Conservation (phyloP, 441 rosid genomes). For the Erodium moschatum region DNA sequence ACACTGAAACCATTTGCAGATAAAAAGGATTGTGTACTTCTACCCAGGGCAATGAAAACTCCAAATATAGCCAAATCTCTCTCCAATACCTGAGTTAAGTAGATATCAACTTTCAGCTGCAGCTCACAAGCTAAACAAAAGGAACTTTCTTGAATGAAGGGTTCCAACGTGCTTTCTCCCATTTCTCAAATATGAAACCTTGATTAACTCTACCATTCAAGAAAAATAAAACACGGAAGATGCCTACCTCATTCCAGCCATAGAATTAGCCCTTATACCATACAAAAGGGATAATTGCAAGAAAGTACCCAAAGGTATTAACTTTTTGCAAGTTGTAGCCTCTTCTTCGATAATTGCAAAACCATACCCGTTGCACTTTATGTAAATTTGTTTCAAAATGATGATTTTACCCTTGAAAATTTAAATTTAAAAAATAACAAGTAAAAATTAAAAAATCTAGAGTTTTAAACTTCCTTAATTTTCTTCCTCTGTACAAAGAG, state of each 20-base stretch:
- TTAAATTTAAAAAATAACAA: too few relatives aligned
- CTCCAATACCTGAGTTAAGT: slow-evolving; percentile 73
- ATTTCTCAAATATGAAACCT: background rate
- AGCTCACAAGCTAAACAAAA: slow-evolving; percentile 5
- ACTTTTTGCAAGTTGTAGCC: too few relatives aligned
- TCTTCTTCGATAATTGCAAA: too few relatives aligned
- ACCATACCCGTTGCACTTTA: too few relatives aligned
- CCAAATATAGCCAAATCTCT: slow-evolving; percentile 98
- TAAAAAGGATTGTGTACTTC: slow-evolving; percentile 68
- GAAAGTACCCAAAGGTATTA: too few relatives aligned
- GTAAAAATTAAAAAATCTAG: too few relatives aligned
- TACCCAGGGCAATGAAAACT: slow-evolving; percentile 88
- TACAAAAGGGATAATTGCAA: too few relatives aligned
- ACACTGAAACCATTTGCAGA: slow-evolving; percentile 68
- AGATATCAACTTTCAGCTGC: slow-evolving; percentile 19
- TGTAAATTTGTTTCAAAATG: background rate
- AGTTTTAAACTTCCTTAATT: too few relatives aligned
- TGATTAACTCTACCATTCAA: background rate
- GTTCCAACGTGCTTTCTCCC: background rate
- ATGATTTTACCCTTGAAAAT: background rate
- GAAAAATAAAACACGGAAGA: background rate
- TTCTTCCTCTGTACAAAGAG: too few relatives aligned
- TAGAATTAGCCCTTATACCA: background rate
- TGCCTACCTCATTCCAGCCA: background rate
- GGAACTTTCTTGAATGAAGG: slow-evolving; percentile 3